Conservation (phyloP, 2,329 filamentous ascomycete species). For the Trichoderma simmonsii region DNA sequence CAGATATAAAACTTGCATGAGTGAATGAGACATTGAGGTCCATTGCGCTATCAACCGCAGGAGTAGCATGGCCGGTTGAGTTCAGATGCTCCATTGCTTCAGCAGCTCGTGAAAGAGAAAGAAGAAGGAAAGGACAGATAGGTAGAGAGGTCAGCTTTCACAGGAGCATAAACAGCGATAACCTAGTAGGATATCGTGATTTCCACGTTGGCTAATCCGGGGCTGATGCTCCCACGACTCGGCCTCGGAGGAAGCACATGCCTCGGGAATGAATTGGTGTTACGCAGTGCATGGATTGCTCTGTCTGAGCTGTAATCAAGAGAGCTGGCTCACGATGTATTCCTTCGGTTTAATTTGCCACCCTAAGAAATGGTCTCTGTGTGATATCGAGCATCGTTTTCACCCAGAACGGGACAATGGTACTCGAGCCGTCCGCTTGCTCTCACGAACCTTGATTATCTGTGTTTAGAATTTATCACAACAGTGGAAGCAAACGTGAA, state of each 20-base stretch:
- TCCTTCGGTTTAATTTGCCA: neutral
- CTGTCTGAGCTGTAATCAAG: neutral
- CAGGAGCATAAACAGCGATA: neutral
- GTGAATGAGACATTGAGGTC: neutral
- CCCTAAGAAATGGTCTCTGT: neutral
- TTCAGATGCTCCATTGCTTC: neutral
- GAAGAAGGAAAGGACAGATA: neutral
- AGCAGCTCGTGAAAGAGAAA: neutral
- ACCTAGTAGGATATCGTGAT: neutral
- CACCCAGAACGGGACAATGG: neutral
- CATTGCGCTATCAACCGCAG: neutral
- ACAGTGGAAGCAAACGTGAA: neutral
- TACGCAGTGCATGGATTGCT: neutral
- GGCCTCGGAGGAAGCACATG: slow-evolving; percentile 9
- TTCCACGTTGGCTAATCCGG: neutral
- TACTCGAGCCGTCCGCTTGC: neutral
- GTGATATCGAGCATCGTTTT: neutral
- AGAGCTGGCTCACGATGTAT: neutral
- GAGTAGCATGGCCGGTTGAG: neutral
- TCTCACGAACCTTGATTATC: neutral
- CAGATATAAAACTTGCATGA: neutral
- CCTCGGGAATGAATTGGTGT: neutral
- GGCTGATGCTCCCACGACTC: neutral
- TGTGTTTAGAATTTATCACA: neutral
- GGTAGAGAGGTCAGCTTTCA: neutral